phyloP scores from a whole-genome alignment of 1,139 yeast species.

The Sugiyamaella novakii region DNA sequence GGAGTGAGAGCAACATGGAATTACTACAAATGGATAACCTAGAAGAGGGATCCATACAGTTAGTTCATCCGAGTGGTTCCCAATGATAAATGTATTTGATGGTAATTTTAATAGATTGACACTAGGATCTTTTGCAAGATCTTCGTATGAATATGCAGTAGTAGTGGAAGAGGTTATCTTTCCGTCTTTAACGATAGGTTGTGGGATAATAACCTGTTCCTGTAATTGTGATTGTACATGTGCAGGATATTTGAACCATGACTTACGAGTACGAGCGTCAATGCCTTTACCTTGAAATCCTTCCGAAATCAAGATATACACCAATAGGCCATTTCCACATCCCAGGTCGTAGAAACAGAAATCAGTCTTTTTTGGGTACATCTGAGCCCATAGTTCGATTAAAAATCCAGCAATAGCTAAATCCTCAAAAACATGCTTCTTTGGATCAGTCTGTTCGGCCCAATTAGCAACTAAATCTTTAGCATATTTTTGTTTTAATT shows the following conservation, averaged over 20 bases:
- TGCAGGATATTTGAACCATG: conserved; percentile 77
- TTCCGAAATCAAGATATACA: conserved; percentile 71
- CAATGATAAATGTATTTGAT: conserved; percentile 75
- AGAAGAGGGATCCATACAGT: conserved; percentile 94
- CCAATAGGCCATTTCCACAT: conserved; percentile 92
- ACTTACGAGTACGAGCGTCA: conserved; percentile 86
- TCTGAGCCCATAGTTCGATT: conserved; percentile 79
- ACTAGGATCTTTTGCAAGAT: conserved; percentile 55
- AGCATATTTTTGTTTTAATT: conserved; percentile 80
- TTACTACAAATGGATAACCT: conserved; percentile 84
- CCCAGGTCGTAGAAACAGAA: conserved; percentile 88
- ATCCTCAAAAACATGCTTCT: conserved; percentile 95
- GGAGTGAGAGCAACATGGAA: conserved; percentile 94
- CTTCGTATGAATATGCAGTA: conserved; percentile 16
- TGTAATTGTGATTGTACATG: conserved; percentile 57
- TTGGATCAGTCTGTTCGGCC: conserved; percentile 93
- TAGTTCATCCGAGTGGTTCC: conserved; percentile 93
- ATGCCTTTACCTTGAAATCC: conserved; percentile 84
- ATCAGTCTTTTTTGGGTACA: conserved; percentile 50
- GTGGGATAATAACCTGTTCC: conserved; percentile 82
- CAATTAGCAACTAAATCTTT: conserved; percentile 75
- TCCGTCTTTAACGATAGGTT: conserved; percentile 45
- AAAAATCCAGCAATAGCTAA: conserved; percentile 93
- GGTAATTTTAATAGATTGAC: conserved; percentile 69
- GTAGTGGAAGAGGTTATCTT: background rate